phyloP scores from a whole-genome alignment of 1,139 yeast species.

The Suhomyces bribrorum region DNA sequence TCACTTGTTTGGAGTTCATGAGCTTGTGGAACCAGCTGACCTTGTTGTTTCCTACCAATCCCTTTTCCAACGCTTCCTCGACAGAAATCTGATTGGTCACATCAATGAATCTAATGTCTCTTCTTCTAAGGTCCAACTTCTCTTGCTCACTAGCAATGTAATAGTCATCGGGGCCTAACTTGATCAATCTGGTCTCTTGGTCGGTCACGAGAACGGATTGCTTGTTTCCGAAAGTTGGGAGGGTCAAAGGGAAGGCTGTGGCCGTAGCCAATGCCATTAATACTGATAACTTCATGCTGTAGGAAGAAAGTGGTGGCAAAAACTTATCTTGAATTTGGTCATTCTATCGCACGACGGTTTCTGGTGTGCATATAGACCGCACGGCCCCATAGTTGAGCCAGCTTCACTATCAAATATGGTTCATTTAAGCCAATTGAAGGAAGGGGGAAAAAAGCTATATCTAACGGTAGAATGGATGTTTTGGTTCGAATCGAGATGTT shows the following conservation, averaged over 20 bases:
- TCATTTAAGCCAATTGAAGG: too few relatives aligned
- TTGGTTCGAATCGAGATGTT: too few relatives aligned
- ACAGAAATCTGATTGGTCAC: conserved; percentile 53
- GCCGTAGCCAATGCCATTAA: conserved; percentile 7
- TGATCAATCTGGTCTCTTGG: conserved; percentile 28
- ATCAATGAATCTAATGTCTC: conserved; percentile 66
- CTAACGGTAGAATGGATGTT: too few relatives aligned
- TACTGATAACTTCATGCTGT: conserved; percentile 6
- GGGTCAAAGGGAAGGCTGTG: conserved; percentile 4
- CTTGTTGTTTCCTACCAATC: conserved; percentile 24
- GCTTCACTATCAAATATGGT: too few relatives aligned
- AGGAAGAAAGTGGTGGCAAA: too few relatives aligned
- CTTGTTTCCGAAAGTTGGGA: conserved; percentile 3
- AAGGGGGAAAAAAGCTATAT: too few relatives aligned
- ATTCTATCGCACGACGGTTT: too few relatives aligned
- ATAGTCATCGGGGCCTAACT: conserved; percentile 40
- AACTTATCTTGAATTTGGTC: too few relatives aligned
- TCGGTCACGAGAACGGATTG: not conserved
- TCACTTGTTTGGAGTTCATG: conserved; percentile 36
- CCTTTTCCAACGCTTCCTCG: conserved; percentile 34
- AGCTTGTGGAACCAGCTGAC: conserved; percentile 15
- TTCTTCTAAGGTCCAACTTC: conserved; percentile 54
- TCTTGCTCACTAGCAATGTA: conserved; percentile 55
- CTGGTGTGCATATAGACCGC: too few relatives aligned
- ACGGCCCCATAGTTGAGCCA: too few relatives aligned